A percentile compares a stretch with the other conserved stretches of the same genome.
These are phyloP conservation scores for Phylloporus arenicola DNA, from an alignment of 768 basidiomycete species.

Conservation along the genomic window DNA sequence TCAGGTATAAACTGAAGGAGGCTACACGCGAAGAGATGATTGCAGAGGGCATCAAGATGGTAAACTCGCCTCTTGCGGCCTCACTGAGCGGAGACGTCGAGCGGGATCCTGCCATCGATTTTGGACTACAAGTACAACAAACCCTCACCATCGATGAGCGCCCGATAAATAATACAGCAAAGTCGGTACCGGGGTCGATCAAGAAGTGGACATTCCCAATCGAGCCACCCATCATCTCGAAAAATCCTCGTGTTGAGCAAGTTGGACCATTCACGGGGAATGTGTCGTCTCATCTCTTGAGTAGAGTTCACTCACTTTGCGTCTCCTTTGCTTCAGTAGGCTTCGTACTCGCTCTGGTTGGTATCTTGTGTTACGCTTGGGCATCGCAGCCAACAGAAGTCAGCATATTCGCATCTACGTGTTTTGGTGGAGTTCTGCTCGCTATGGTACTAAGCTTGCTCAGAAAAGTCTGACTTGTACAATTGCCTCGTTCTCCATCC, in stretches of 20 bases:
- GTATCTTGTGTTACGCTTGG: slow-evolving; percentile 51
- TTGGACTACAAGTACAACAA: background rate
- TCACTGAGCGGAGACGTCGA: slow-evolving; percentile 11
- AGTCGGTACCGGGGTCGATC: background rate
- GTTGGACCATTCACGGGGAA: slow-evolving; percentile 41
- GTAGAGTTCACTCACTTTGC: slow-evolving; percentile 45
- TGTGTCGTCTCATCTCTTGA: slow-evolving; percentile 42
- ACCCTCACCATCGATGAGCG: background rate
- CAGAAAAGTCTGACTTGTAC: background rate
- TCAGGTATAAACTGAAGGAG: slow-evolving; percentile 50
- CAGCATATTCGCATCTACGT: slow-evolving; percentile 38
- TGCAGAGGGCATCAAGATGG: slow-evolving; percentile 26
- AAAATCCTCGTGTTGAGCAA: slow-evolving; percentile 47
- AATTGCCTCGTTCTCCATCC: no score
- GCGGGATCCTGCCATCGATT: slow-evolving; percentile 1
- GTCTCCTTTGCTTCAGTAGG: slow-evolving; percentile 43
- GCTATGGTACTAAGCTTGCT: slow-evolving; percentile 12
- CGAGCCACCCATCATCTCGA: slow-evolving; percentile 34
- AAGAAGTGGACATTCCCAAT: slow-evolving; percentile 3
- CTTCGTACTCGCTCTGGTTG: slow-evolving; percentile 46
- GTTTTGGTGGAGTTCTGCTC: slow-evolving; percentile 34
- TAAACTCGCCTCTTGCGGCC: slow-evolving; percentile 19
- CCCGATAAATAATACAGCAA: background rate
- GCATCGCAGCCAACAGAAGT: slow-evolving; percentile 40
- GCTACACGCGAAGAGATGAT: slow-evolving; percentile 45